phyloP scores from a whole-genome alignment of 768 basidiomycete species.

The Pulveroboletus frians region DNA sequence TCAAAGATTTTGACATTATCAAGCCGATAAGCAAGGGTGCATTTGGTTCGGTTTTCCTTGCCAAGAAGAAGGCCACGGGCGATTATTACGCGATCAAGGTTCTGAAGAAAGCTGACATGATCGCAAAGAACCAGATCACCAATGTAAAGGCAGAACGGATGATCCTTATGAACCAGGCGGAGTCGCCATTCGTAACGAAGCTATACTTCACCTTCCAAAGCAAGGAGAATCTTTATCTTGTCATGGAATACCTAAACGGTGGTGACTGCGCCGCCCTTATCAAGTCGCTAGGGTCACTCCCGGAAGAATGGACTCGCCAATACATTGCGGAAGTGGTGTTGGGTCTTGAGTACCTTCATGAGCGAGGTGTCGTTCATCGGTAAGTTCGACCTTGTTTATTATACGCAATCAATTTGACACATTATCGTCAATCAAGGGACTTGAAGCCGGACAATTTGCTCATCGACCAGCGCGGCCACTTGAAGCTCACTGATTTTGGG shows the following conservation, averaged over 20 bases:
- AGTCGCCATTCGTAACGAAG: slow-evolving; percentile 97
- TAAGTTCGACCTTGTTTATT: slow-evolving; percentile 33
- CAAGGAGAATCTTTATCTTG: slow-evolving; percentile 97
- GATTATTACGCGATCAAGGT: slow-evolving; percentile 99
- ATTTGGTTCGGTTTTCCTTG: slow-evolving; percentile 96
- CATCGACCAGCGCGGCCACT: slow-evolving; percentile 93
- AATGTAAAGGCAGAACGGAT: slow-evolving; percentile 99
- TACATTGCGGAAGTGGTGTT: slow-evolving; percentile 96
- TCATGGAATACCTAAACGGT: slow-evolving; percentile 99
- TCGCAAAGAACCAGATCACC: slow-evolving; percentile 99
- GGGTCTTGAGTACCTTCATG: slow-evolving; percentile 95
- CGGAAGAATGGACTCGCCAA: slow-evolving; percentile 95
- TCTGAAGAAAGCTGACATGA: slow-evolving; percentile 99
- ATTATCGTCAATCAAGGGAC: slow-evolving; percentile 53
- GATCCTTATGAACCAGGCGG: slow-evolving; percentile 99
- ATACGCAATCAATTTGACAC: neutral
- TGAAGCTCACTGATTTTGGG: slow-evolving; percentile 98
- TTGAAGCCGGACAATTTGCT: slow-evolving; percentile 97
- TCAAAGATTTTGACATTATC: slow-evolving; percentile 99
- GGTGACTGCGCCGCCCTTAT: slow-evolving; percentile 97
- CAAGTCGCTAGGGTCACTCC: slow-evolving; percentile 88
- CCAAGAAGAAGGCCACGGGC: slow-evolving; percentile 96
- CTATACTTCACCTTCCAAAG: slow-evolving; percentile 99
- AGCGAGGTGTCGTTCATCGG: slow-evolving; percentile 95
- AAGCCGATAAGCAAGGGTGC: slow-evolving; percentile 99